Conservation (phyloP, 1,284 basidiomycete genomes). For the Anthracocystis setariae region DNA sequence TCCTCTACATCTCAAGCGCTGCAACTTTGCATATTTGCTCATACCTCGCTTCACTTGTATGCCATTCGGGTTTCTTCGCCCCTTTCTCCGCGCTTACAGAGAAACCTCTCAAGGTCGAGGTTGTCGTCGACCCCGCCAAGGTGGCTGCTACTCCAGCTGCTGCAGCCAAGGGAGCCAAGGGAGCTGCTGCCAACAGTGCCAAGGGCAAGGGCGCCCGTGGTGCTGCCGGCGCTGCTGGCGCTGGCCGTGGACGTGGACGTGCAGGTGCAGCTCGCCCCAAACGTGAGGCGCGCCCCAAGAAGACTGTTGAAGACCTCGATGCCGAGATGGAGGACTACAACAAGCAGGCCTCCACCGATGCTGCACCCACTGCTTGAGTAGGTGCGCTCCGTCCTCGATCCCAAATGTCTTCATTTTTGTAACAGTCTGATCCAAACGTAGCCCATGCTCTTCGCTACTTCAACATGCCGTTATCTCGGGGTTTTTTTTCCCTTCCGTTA, state of each 20-base stretch:
- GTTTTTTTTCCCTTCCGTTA: neutral
- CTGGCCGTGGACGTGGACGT: constrained; percentile 71
- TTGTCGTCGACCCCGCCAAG: constrained; percentile 84
- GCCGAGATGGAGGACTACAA: constrained; percentile 73
- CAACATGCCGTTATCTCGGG: neutral
- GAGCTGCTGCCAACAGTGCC: constrained; percentile 28
- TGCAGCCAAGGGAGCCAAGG: constrained; percentile 40
- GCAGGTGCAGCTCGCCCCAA: constrained; percentile 70
- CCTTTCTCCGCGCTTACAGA: constrained; percentile 67
- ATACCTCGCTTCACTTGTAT: neutral
- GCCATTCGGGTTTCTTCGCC: constrained; percentile 13
- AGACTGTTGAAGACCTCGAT: constrained; percentile 73
- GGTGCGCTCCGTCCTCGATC: neutral
- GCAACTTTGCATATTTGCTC: neutral
- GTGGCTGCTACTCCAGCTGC: constrained; percentile 68
- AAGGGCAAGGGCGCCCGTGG: constrained; percentile 33
- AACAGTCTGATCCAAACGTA: neutral
- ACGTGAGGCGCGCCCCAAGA: constrained; percentile 70
- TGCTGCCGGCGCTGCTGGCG: constrained; percentile 36
- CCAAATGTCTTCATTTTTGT: constrained; percentile 1
- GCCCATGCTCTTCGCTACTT: neutral
- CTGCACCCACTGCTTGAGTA: constrained; percentile 33
- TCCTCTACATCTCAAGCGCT: neutral
- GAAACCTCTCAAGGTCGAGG: constrained; percentile 98
- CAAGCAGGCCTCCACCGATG: constrained; percentile 52